Base-by-base conservation (phyloP, 192 early-diverging fungal species). In the Chytriomyces confervae region DNA sequence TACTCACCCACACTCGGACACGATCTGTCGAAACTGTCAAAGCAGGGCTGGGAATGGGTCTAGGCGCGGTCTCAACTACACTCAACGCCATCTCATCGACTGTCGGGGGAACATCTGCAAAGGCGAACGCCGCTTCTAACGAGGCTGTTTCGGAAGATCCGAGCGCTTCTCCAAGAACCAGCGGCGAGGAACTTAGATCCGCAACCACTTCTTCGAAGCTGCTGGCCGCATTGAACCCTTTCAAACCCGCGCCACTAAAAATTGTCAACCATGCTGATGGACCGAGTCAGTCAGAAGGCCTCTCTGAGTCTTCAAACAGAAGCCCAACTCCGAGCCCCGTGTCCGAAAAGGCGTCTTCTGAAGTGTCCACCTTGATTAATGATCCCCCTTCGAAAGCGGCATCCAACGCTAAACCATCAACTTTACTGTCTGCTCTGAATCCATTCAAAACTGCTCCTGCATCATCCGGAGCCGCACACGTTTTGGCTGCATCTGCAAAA, bases 31-130 rank as follows among this genome's bases (percentile, higher is more conserved):
- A 9, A 18, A 61, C 53, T 16, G 61, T 45, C 29, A 74, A 74
- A 45, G 72, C 72, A 18, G 72, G 72, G 7, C 43, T 74, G 7
- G 72, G 72, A 24, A 9, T 62, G 10, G 72, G 72, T 45, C 18
- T 74, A 11, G 61, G 62, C 36, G 20, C 48, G 3, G 72, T 74
- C 43, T 62, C 57, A 24, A 46, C 53, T 45, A 62, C 72, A 7
- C 61, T 74, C 10, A 46, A 29, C n/a, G 72, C 62, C 61, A 9
- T 74, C 6, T 50, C 16, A 44, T 10, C 61, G 8, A 36, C 29
- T 36, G 29, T 36, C 2, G 29, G 29, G 29, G 29, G 29, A 36
- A 36, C 29, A 36, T 23, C 11, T 11, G 62, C 20, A 68, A 23
- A 46, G 11, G 44, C 23, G 51, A 18, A 53, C 18, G 51, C 8